phyloP scores from a whole-genome alignment of 805 yeast species.

The Ogataea glucozyma region DNA sequence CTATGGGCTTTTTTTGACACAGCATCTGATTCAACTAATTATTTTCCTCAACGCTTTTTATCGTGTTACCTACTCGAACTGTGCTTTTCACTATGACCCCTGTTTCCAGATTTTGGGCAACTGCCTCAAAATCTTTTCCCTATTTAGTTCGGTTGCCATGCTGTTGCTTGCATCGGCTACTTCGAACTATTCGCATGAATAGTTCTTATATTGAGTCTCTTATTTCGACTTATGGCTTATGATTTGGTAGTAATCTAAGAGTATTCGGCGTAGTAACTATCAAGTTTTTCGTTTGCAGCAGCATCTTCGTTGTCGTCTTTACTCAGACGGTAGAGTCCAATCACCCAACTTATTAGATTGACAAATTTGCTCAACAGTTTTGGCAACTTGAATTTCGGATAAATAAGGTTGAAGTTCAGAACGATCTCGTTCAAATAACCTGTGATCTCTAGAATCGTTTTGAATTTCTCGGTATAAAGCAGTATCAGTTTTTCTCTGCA shows the following conservation, averaged over 20 bases:
- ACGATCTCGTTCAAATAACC: conserved; percentile 35
- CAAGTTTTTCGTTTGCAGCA: conserved; percentile 13
- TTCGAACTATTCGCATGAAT: not conserved
- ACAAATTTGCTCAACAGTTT: conserved; percentile 22
- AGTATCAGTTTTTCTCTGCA: conserved; percentile 20
- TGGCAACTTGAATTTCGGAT: conserved; percentile 25
- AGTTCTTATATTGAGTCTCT: not conserved
- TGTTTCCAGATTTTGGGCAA: too few relatives aligned
- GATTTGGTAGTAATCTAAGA: not conserved
- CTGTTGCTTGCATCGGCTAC: not conserved
- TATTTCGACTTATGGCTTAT: conserved; percentile 2
- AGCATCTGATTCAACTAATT: too few relatives aligned
- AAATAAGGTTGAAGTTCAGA: conserved; percentile 30
- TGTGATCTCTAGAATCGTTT: conserved; percentile 29
- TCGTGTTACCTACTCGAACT: too few relatives aligned
- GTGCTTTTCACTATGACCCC: too few relatives aligned
- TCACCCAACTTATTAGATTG: conserved; percentile 32
- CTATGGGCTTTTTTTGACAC: too few relatives aligned
- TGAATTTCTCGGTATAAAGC: conserved; percentile 28
- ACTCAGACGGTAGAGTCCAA: conserved; percentile 31
- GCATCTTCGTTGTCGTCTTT: conserved; percentile 29
- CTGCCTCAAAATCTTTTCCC: too few relatives aligned
- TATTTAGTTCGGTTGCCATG: not conserved
- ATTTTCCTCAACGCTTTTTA: too few relatives aligned
- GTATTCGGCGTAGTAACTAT: conserved; percentile 7